Evolutionary conservation across 192 early-diverging fungal species (phyloP).

Genomic region (Podochytrium sp.): DNA sequence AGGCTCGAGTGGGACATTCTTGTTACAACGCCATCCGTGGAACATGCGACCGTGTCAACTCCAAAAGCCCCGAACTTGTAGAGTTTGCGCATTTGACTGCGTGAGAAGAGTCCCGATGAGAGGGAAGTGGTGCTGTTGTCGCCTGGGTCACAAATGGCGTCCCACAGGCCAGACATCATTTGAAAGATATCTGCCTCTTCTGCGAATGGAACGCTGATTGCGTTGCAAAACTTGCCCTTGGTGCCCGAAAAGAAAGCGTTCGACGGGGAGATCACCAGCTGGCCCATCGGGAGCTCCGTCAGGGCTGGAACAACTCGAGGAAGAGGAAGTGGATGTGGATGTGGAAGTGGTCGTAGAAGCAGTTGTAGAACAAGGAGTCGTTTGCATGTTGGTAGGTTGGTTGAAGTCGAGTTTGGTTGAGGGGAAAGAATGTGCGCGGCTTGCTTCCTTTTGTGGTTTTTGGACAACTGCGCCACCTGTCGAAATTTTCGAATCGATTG

Average conservation of each 20-base stretch:
- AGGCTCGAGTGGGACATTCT: conserved; percentile 4
- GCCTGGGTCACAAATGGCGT: conserved; percentile 20
- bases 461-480: no score
- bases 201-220: not conserved
- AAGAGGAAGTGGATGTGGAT: no score
- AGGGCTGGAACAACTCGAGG: no score
- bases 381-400: no score
- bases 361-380: no score
- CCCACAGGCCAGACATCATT: not conserved
- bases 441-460: no score
- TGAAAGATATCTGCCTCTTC: conserved; percentile 1
- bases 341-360: no score
- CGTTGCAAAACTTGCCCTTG: not conserved
- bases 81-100: not conserved
- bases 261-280: not conserved
- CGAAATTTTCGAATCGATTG: no score
- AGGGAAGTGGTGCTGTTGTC: not conserved
- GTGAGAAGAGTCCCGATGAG: not conserved
- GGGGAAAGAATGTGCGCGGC: no score
- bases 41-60: conserved; percentile 12
- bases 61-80: conserved; percentile 22
- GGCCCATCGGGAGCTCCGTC: not conserved
- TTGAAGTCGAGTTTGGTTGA: no score
- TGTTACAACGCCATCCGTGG: conserved; percentile 12
- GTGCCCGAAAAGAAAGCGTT: not conserved